Conservation (phyloP, 2,329 filamentous ascomycete species). For the Ophiosphaerella herpotricha region DNA sequence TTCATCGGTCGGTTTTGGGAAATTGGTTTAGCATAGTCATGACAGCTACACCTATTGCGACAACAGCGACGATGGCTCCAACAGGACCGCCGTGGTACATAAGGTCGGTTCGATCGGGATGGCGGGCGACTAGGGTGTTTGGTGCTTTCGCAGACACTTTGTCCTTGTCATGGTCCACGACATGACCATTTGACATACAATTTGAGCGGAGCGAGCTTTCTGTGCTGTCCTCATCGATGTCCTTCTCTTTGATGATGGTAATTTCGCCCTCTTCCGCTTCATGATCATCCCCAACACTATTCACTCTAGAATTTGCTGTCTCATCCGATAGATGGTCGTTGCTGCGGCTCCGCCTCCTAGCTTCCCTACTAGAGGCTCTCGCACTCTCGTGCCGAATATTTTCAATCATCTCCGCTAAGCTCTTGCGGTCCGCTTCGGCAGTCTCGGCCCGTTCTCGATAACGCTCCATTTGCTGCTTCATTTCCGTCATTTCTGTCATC, state of each 20-base stretch:
- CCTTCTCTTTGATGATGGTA: constrained; percentile 41
- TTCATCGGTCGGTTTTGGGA: constrained; percentile 52
- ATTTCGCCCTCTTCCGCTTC: constrained; percentile 43
- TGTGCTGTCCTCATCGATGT: constrained; percentile 31
- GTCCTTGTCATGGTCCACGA: constrained; percentile 25
- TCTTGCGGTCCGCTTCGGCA: constrained; percentile 79
- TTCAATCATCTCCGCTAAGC: constrained; percentile 84
- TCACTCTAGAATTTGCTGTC: constrained; percentile 8
- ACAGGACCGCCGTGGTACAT: constrained; percentile 45
- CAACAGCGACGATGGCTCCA: constrained; percentile 46
- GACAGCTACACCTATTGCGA: constrained; percentile 47
- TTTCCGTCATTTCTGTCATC: constrained; percentile 77
- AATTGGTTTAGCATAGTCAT: constrained; percentile 51
- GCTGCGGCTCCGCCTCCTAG: constrained; percentile 33
- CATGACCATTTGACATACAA: constrained; percentile 38
- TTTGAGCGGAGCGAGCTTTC: constrained; percentile 20
- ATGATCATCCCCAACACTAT: constrained; percentile 24
- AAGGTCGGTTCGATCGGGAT: constrained; percentile 31
- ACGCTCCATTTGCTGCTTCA: constrained; percentile 77
- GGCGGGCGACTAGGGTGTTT: constrained; percentile 32
- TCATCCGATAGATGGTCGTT: constrained; percentile 19
- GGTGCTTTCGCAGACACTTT: constrained; percentile 24
- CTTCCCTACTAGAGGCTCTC: constrained; percentile 44
- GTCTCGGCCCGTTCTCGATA: constrained; percentile 78
- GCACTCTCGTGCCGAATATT: constrained; percentile 73